These are phyloP conservation scores for Asterophora lycoperdoides DNA, from an alignment of 768 basidiomycete genomes.

Conservation along the genomic window DNA sequence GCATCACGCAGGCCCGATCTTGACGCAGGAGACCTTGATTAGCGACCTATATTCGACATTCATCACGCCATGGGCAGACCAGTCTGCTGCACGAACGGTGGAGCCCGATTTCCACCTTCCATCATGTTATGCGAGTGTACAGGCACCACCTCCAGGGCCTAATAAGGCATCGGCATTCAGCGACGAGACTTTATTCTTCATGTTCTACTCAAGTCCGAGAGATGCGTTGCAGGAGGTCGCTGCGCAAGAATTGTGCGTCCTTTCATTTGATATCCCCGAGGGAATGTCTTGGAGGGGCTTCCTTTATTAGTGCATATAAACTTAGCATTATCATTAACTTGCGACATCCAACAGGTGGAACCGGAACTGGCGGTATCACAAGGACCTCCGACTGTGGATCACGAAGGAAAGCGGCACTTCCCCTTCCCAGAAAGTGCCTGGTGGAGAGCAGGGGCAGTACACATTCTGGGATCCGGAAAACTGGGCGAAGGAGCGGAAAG, in stretches of 20 bases:
- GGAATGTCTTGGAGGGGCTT: neutral
- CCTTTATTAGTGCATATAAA: neutral
- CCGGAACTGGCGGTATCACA: slow-evolving; percentile 96
- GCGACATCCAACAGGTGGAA: slow-evolving; percentile 56
- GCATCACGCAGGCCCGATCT: slow-evolving; percentile 6
- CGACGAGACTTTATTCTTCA: slow-evolving; percentile 96
- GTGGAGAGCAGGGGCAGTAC: slow-evolving; percentile 85
- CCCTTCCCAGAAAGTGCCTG: slow-evolving; percentile 71
- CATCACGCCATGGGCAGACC: slow-evolving; percentile 95
- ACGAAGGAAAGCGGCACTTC: slow-evolving; percentile 83
- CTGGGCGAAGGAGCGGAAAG: slow-evolving; percentile 74
- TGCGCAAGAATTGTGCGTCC: slow-evolving; percentile 81
- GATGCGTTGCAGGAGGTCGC: slow-evolving; percentile 94
- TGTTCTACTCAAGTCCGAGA: slow-evolving; percentile 93
- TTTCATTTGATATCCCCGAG: slow-evolving; percentile 1
- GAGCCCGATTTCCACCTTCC: slow-evolving; percentile 93
- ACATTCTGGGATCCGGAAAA: slow-evolving; percentile 86
- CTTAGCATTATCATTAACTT: slow-evolving; percentile 1
- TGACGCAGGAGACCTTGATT: slow-evolving; percentile 14
- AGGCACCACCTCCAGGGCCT: slow-evolving; percentile 80
- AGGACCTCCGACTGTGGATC: slow-evolving; percentile 78
- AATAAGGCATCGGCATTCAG: slow-evolving; percentile 80
- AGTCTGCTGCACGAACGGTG: slow-evolving; percentile 76
- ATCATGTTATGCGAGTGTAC: slow-evolving; percentile 83
- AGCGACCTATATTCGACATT: slow-evolving; percentile 89